These are phyloP conservation scores for Myxozyma vanderwaltii DNA, from an alignment of 805 yeast species.

Conservation along the genomic window DNA sequence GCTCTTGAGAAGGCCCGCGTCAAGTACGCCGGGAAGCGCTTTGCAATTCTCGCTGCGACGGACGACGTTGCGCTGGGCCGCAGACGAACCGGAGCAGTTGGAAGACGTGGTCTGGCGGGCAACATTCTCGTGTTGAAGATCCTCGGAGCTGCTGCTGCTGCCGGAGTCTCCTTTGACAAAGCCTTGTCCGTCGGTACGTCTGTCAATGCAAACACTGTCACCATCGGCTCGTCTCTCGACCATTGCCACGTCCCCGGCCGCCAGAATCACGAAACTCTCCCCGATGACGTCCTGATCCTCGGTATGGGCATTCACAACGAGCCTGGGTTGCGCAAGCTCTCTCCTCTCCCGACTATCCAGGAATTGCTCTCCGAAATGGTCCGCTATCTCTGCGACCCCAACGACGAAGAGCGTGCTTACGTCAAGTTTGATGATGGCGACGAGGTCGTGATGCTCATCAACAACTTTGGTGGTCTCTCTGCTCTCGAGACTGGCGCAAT, in stretches of 20 bases:
- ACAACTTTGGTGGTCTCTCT: slow-evolving; percentile 90
- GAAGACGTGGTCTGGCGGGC: slow-evolving; percentile 93
- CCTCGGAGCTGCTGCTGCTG: slow-evolving; percentile 70
- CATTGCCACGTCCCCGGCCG: slow-evolving; percentile 90
- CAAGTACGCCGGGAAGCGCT: slow-evolving; percentile 6
- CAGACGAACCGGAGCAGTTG: slow-evolving; percentile 85
- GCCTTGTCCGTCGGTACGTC: slow-evolving; percentile 62
- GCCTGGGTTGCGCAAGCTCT: slow-evolving; percentile 71
- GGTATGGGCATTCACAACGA: slow-evolving; percentile 98
- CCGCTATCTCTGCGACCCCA: slow-evolving; percentile 59
- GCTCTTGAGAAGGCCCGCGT: slow-evolving; percentile 67
- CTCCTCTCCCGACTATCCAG: slow-evolving; percentile 70
- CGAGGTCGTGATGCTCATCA: slow-evolving; percentile 68
- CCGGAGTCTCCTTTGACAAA: slow-evolving; percentile 50
- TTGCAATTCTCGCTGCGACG: slow-evolving; percentile 68
- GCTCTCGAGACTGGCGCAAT: slow-evolving; percentile 68
- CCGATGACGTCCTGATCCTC: slow-evolving; percentile 69
- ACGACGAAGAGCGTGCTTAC: slow-evolving; percentile 77
- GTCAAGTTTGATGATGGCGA: slow-evolving; percentile 68
- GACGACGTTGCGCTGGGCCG: slow-evolving; percentile 94
- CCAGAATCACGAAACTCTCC: slow-evolving; percentile 53
- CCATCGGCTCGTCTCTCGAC: slow-evolving; percentile 86
- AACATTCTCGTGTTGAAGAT: slow-evolving; percentile 78
- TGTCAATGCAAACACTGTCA: slow-evolving; percentile 67
- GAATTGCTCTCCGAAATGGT: slow-evolving; percentile 60